Percentiles rank a stretch among this genome's conserved stretches.
Evolutionary conservation across 2,329 filamentous ascomycete species (phyloP).

Genomic region (Coniochaeta pulveracea): DNA sequence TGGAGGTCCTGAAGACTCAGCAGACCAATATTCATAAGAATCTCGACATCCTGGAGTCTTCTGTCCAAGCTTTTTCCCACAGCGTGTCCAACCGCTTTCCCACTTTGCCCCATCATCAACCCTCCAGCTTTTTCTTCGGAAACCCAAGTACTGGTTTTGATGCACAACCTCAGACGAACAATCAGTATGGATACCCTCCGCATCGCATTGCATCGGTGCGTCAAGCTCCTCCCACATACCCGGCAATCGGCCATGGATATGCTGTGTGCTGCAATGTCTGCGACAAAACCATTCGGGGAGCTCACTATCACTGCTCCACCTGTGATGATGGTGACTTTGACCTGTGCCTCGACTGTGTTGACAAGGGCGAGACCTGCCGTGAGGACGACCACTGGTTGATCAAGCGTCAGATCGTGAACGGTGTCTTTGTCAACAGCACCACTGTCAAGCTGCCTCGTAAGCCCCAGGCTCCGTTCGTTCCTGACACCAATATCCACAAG

Average conservation of each 20-base stretch:
- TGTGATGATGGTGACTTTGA: constrained; percentile 94
- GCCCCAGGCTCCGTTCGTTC: constrained; percentile 18
- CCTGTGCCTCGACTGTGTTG: constrained; percentile 72
- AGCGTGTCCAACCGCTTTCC: too few species aligned
- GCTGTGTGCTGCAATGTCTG: constrained; percentile 94
- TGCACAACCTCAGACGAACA: too few species aligned
- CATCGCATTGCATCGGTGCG: too few species aligned
- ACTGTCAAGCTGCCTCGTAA: constrained; percentile 71
- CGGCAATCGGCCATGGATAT: too few species aligned
- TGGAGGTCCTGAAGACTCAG: not conserved
- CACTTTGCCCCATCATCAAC: too few species aligned
- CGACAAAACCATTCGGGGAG: constrained; percentile 62
- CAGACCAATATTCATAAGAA: not conserved
- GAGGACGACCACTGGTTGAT: constrained; percentile 84
- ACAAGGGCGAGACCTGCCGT: constrained; percentile 64
- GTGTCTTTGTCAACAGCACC: constrained; percentile 70
- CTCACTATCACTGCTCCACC: constrained; percentile 88
- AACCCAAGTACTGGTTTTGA: too few species aligned
- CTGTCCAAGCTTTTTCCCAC: not conserved
- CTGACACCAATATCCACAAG: not conserved
- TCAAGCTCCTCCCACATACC: too few species aligned
- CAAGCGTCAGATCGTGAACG: constrained; percentile 73
- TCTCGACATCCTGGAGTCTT: constrained; percentile 2
- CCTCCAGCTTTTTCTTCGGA: too few species aligned
- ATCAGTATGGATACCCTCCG: too few species aligned